phyloP scores from a whole-genome alignment of 306 rosid species.

The Fragaria nilgerrensis region DNA sequence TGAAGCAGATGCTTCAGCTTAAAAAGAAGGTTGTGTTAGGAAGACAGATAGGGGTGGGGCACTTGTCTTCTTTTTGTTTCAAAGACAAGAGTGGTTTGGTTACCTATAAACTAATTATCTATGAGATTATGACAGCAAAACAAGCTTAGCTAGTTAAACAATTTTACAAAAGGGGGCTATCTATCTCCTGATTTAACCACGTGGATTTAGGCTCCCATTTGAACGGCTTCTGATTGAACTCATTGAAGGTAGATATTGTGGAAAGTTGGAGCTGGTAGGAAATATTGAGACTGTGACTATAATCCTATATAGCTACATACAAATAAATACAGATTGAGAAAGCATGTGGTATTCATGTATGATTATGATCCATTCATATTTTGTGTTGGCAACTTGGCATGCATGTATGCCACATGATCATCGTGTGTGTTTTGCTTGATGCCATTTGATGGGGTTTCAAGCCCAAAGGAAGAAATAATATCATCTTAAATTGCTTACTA shows the following conservation, averaged over 20 bases:
- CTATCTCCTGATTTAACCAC: neutral
- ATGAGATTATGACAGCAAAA: neutral
- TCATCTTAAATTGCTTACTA: neutral
- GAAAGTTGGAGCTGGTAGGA: constrained; percentile 2
- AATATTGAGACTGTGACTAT: neutral
- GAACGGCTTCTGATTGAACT: neutral
- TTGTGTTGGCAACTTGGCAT: neutral
- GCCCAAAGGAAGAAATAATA: neutral
- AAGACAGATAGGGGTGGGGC: constrained; percentile 10
- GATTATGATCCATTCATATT: neutral
- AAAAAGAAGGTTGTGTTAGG: constrained; percentile 9
- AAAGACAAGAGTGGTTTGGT: constrained; percentile 11
- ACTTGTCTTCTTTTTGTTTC: neutral
- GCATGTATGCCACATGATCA: neutral
- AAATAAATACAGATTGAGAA: neutral
- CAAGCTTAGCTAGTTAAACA: neutral
- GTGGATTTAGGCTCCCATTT: neutral
- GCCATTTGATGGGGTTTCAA: neutral
- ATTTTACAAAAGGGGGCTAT: neutral
- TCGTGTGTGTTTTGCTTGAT: neutral
- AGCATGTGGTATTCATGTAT: neutral
- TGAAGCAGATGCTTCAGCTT: neutral
- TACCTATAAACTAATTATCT: constrained; percentile 9
- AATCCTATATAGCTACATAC: neutral
- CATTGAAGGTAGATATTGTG: neutral